Evolutionary conservation across 306 rosid genomes (phyloP).

Genomic region (Malus sylvestris): DNA sequence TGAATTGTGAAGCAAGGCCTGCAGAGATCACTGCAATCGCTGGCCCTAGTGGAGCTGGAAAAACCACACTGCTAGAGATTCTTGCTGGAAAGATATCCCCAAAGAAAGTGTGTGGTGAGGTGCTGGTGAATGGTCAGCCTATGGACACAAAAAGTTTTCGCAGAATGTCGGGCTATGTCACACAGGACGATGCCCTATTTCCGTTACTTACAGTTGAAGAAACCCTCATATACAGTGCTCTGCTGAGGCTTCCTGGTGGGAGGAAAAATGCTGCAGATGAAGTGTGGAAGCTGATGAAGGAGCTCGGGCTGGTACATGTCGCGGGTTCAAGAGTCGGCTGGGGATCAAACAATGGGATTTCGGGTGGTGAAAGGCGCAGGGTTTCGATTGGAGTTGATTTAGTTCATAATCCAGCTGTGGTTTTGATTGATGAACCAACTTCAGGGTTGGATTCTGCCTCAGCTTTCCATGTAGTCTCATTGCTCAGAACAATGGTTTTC

Average conservation of each 20-base stretch:
- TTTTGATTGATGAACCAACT: constrained; percentile 92
- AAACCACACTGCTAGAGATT: constrained; percentile 85
- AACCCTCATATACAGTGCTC: constrained; percentile 82
- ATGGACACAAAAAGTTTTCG: constrained; percentile 46
- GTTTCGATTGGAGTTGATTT: constrained; percentile 93
- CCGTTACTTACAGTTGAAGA: constrained; percentile 83
- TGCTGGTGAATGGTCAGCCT: constrained; percentile 53
- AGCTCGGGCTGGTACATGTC: constrained; percentile 68
- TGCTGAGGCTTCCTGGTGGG: constrained; percentile 62
- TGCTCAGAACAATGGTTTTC: constrained; percentile 68
- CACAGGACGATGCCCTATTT: constrained; percentile 82
- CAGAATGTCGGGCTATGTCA: constrained; percentile 64
- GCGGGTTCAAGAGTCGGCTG: constrained; percentile 68
- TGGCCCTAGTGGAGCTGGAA: constrained; percentile 99
- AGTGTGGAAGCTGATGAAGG: constrained; percentile 68
- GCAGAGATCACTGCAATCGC: constrained; percentile 82
- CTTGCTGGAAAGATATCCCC: constrained; percentile 64
- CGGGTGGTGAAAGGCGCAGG: constrained; percentile 84
- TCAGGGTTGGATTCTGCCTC: constrained; percentile 97
- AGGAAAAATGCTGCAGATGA: constrained; percentile 43
- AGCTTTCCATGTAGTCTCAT: constrained; percentile 67
- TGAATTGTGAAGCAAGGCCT: constrained; percentile 75
- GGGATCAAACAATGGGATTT: constrained; percentile 58
- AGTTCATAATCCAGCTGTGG: constrained; percentile 84
- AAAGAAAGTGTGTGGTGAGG: constrained; percentile 52